Evolutionary conservation across 768 basidiomycete genomes (phyloP), one percentile per base, ranked within the genome.

Genomic region (Naganishia antarctica): DNA sequence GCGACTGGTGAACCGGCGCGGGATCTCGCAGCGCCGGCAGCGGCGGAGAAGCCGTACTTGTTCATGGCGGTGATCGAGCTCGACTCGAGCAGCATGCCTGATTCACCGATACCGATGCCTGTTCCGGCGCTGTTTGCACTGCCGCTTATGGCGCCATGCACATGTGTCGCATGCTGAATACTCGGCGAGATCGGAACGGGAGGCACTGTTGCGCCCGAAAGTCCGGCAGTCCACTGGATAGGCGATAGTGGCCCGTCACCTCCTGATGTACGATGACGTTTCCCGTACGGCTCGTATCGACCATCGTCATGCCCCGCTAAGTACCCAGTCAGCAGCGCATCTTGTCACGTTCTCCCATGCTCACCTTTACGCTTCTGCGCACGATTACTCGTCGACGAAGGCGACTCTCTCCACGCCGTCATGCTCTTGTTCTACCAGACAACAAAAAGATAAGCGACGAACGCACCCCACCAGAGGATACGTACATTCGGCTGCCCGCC

Each of bases 231-330:
- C 50, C 50, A 63, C 31, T 63, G 62, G 3, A 47, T 41, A 4
- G 62, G 62, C 40, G 62, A 63, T 8, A 44, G 40, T 1, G 59
- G 59, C 4, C 46, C 46, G 7, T 45, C 44, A 6, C 43, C 62
- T 18, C 32, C 47, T 25, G 45, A 18, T 45, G 34, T 45, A 16
- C 66, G 66, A 49, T 59, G 49, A 15, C 66, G 66, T 49, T 67
- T 67, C n/a, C 25, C 43, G 45, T 67, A 67, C 13, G 66, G 66
- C 47, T 67, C 66, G 57, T 58, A 67, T 6, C 66, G 41, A 16
- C 50, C 34, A 26, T 67, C 66, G 15, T 67, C 66, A 34, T 44
- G 41, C 15, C 23, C 48, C 13, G 65, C 65, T 66, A 43, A 13
- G 12, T n/a, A 37, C 18, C 3, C 18, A 37, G 13, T 45, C 29